These are phyloP conservation scores for Scalesia atractyloides DNA, from an alignment of 129 eudicot species.

Conservation along the genomic window DNA sequence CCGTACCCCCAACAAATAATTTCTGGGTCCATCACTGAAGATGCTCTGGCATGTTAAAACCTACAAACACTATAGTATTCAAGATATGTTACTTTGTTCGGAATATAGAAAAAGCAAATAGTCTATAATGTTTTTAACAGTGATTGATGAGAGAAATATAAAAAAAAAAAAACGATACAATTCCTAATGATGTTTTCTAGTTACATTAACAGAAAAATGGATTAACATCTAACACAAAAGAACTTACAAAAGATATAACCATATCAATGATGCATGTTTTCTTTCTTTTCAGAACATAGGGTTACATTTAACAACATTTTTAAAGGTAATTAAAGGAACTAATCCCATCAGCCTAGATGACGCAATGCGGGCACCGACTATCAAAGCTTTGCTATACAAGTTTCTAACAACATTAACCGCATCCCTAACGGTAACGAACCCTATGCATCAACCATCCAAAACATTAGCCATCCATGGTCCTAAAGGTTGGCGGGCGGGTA, in stretches of 20 bases:
- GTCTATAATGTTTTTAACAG: too few relatives aligned
- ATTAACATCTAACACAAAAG: background rate
- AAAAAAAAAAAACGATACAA: too few relatives aligned
- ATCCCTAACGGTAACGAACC: constrained; percentile 19
- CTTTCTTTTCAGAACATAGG: constrained; percentile 10
- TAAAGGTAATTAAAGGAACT: constrained; percentile 4
- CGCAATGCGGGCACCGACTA: constrained; percentile 27
- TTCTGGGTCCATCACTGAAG: too few relatives aligned
- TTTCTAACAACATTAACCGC: constrained; percentile 17
- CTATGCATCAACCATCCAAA: constrained; percentile 24
- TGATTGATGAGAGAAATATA: too few relatives aligned
- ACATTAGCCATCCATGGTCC: constrained; percentile 14
- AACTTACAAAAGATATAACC: background rate
- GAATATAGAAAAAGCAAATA: too few relatives aligned
- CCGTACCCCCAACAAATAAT: too few relatives aligned
- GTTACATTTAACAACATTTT: constrained; percentile 13
- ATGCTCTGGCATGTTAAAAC: too few relatives aligned
- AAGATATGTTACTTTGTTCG: too few relatives aligned
- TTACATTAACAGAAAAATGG: too few relatives aligned
- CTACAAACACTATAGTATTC: too few relatives aligned
- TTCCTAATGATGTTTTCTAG: too few relatives aligned
- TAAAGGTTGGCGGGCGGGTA: background rate
- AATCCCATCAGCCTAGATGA: constrained; percentile 13
- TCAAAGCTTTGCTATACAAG: constrained; percentile 24
- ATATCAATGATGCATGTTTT: background rate